phyloP scores from a whole-genome alignment of 805 yeast species.

The Hanseniaspora guilliermondii region DNA sequence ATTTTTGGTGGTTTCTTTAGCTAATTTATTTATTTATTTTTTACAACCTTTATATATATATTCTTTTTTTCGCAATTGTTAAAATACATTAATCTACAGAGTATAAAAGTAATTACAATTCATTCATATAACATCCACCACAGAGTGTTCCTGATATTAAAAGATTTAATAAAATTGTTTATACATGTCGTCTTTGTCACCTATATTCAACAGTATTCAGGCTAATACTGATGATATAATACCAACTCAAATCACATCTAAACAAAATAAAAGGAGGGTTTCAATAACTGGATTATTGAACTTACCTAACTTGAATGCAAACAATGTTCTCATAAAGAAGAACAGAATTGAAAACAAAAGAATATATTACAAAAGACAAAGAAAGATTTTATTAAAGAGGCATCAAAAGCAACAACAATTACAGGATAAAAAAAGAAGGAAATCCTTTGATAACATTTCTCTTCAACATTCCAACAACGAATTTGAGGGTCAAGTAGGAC shows the following conservation, averaged over 20 bases:
- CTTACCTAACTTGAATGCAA: conserved; percentile 2
- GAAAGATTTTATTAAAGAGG: conserved; percentile 5
- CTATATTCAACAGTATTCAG: background rate
- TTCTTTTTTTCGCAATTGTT: background rate
- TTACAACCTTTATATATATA: background rate
- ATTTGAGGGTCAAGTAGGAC: background rate
- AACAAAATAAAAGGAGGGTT: conserved; percentile 9
- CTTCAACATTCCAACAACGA: background rate
- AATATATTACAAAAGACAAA: conserved; percentile 13
- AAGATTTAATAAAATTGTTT: too few species aligned
- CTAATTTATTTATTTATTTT: background rate
- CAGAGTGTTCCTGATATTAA: too few species aligned
- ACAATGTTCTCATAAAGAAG: conserved; percentile 5
- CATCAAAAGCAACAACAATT: background rate
- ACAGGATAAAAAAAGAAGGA: conserved; percentile 8
- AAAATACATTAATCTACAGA: too few species aligned
- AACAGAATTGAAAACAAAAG: conserved; percentile 11
- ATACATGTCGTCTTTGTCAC: conserved; percentile 9
- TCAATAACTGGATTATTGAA: conserved; percentile 8
- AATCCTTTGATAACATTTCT: conserved; percentile 3
- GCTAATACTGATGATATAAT: background rate
- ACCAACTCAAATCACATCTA: background rate
- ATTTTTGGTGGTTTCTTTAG: too few species aligned
- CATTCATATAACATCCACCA: too few species aligned
- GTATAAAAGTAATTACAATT: too few species aligned